A percentile compares a stretch with the other conserved stretches of the same genome.
phyloP scores from a whole-genome alignment of 768 basidiomycete genomes.

The Kwoniella shandongensis region DNA sequence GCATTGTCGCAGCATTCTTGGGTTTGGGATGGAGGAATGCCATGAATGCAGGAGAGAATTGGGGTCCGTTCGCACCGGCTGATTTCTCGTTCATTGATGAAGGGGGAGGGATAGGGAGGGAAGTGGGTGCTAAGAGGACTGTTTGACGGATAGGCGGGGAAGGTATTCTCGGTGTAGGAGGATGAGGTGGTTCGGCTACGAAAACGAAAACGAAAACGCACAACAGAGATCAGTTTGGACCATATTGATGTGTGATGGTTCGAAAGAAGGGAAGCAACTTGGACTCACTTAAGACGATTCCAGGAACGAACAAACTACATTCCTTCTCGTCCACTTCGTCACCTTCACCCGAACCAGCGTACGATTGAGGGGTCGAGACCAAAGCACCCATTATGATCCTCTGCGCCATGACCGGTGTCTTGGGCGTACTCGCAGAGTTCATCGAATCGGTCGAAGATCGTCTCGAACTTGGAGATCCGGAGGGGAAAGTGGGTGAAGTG shows the following conservation, averaged over 20 bases:
- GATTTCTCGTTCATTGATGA: background rate
- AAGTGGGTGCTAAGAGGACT: constrained; percentile 14
- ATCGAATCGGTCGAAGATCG: constrained; percentile 4
- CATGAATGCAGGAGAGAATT: constrained; percentile 11
- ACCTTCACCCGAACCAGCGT: background rate
- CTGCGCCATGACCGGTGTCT: constrained; percentile 9
- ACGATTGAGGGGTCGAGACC: constrained; percentile 9
- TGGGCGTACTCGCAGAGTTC: constrained; percentile 4
- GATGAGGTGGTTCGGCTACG: constrained; percentile 17
- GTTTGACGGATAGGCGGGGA: constrained; percentile 17
- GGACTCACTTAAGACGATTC: constrained; percentile 23
- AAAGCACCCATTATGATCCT: constrained; percentile 21
- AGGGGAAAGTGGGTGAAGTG: constrained; percentile 5
- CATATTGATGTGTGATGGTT: background rate
- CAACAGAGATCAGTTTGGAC: background rate
- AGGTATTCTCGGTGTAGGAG: constrained; percentile 13
- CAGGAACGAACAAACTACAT: constrained; percentile 16
- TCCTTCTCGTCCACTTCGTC: constrained; percentile 3
- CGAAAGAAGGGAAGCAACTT: background rate
- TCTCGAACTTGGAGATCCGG: background rate
- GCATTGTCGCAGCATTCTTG: background rate
- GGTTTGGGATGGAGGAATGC: constrained; percentile 7
- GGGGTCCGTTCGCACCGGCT: background rate
- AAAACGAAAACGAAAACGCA: background rate
- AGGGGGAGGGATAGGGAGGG: constrained; percentile 11